These are phyloP conservation scores for Sporothrix brunneoviolacea DNA, from an alignment of 2,329 filamentous ascomycete genomes.

Conservation along the genomic window DNA sequence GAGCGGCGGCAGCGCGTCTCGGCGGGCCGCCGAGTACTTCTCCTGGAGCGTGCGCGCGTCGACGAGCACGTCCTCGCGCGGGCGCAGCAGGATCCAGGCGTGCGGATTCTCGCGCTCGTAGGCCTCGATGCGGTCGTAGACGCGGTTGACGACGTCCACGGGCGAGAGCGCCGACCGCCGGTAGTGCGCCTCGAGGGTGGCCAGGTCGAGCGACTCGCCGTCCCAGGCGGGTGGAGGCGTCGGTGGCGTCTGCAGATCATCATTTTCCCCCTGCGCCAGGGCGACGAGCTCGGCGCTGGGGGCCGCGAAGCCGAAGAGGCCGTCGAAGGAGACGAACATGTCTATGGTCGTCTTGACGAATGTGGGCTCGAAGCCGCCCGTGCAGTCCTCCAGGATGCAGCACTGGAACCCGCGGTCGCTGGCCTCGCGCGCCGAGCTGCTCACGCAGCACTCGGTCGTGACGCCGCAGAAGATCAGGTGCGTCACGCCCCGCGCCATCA, in stretches of 20 bases:
- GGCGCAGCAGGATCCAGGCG: constrained; percentile 43
- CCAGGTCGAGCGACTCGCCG: constrained; percentile 7
- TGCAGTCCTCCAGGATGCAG: constrained; percentile 44
- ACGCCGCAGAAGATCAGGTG: constrained; percentile 52
- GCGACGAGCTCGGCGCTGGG: constrained; percentile 33
- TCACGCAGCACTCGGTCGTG: constrained; percentile 52
- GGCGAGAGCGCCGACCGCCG: constrained; percentile 3
- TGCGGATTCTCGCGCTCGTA: constrained; percentile 41
- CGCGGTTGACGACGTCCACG: constrained; percentile 5
- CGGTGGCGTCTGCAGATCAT: constrained; percentile 10
- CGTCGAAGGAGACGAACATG: constrained; percentile 44
- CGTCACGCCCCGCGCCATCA: constrained; percentile 49
- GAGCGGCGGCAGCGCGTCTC: constrained; percentile 36
- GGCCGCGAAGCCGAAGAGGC: constrained; percentile 43
- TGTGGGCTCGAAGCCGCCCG: constrained; percentile 40
- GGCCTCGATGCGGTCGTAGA: constrained; percentile 39
- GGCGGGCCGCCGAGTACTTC: constrained; percentile 29
- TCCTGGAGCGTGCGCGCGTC: constrained; percentile 34
- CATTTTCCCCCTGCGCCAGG: constrained; percentile 11
- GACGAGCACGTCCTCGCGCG: constrained; percentile 31
- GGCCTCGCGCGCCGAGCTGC: constrained; percentile 48
- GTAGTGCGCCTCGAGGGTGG: constrained; percentile 12
- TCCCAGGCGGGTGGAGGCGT: constrained; percentile 10
- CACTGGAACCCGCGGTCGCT: constrained; percentile 56
- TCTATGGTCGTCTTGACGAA: constrained; percentile 41